Evolutionary conservation across 1,284 basidiomycete genomes (phyloP).

Genomic region (Tausonia pullulans): DNA sequence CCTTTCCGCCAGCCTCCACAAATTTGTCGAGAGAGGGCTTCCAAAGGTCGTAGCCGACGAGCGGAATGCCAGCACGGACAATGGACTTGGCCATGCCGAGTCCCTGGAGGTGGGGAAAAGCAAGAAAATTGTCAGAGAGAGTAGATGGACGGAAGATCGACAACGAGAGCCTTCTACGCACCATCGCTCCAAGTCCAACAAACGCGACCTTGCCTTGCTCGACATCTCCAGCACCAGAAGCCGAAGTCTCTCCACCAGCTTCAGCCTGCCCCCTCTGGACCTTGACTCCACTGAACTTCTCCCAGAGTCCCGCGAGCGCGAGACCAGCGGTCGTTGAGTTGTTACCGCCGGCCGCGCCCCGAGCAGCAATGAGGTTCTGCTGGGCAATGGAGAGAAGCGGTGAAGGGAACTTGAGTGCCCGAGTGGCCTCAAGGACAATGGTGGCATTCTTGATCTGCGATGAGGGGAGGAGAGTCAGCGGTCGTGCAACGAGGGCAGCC

Average conservation of each 20-base stretch:
- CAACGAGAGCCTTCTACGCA: not conserved
- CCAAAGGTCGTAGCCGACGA: slow-evolving; percentile 30
- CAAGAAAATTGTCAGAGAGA: not conserved
- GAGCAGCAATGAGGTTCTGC: slow-evolving; percentile 27
- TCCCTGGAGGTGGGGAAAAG: slow-evolving; percentile 14
- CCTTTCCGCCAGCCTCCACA: slow-evolving; percentile 20
- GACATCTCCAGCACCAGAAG: no score
- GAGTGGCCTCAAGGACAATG: slow-evolving; percentile 30
- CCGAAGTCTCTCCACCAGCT: slow-evolving; percentile 1
- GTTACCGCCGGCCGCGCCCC: slow-evolving; percentile 23
- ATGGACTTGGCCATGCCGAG: slow-evolving; percentile 23
- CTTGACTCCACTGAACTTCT: slow-evolving; percentile 24
- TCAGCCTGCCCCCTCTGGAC: slow-evolving; percentile 21
- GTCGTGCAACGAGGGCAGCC: not conserved
- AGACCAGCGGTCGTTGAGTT: slow-evolving; percentile 20
- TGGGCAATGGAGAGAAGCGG: slow-evolving; percentile 28
- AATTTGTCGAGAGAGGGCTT: slow-evolving; percentile 26
- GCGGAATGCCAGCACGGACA: slow-evolving; percentile 22
- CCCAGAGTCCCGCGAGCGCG: slow-evolving; percentile 27
- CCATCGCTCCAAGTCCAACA: slow-evolving; percentile 22
- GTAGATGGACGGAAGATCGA: not conserved
- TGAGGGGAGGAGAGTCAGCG: slow-evolving; percentile 4
- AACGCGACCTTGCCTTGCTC: slow-evolving; percentile 21
- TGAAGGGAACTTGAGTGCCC: slow-evolving; percentile 23
- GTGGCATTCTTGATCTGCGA: slow-evolving; percentile 25